Base-by-base conservation (phyloP, 352 stramenopile genomes). In the Aphanomyces stellatus region DNA sequence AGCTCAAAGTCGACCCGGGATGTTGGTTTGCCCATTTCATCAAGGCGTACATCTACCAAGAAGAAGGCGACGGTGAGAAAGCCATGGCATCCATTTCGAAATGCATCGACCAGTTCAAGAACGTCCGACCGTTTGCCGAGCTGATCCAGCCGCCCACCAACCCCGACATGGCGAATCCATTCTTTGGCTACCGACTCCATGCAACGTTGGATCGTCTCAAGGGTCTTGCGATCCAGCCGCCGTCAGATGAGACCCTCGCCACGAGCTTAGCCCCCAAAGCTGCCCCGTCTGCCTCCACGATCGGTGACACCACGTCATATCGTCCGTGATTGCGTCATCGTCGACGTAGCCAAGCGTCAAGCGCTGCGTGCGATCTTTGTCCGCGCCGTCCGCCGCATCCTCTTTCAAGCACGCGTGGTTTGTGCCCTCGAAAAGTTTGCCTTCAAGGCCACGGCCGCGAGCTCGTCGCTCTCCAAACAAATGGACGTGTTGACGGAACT, bases 21-120 rank as follows among this genome's bases (percentile, higher is more conserved):
- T 42, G 48, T 4, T 67, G 60, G 60, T 67, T 56, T 67, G 60
- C 25, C n/a, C 48, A 67, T 15, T 67, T 51, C 41, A 51, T 60
- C 37, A 15, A 25, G 6, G 60, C 60, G 5, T 30, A 41, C 11
- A 30, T 42, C 33, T 43, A 59, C 34, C 60, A 67, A 24, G 25
- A 46, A 24, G 27, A 67, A 59, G 49, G 30, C 11, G 37, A 67
- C 33, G 31, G 48, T 2, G 46, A 55, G 13, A 46, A 40, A n/a
- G 49, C 49, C 19, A 37, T 57, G 49, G 2, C 30, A 6, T 33
- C 49, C 5, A 57, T 57, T n/a, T 11, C 7, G 11, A 22, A 37
- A 24, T 57, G 49, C 49, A 40, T 57, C 6, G 49, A 57, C 25
- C 49, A 57, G 4, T 57, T 57, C 25, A 57, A 57, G 30, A 22